Percentiles rank a stretch among this genome's conserved stretches.
These are phyloP conservation scores for Eucalyptus fibrosa DNA, from an alignment of 345 rosid genomes.

Conservation along the genomic window DNA sequence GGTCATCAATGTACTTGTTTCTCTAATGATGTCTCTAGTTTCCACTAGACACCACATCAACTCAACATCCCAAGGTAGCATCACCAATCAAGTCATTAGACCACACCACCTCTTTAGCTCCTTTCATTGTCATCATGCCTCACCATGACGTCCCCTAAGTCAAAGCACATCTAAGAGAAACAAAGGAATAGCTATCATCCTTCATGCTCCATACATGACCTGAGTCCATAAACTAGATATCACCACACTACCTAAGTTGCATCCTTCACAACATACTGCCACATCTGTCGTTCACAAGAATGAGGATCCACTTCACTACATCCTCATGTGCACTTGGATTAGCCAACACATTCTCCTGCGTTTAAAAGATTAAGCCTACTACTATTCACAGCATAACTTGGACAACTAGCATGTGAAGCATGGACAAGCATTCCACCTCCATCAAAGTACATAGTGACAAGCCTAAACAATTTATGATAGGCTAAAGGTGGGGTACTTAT, in stretches of 20 bases:
- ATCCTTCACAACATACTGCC: accelerated
- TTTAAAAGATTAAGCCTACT: neutral
- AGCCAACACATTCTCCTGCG: neutral
- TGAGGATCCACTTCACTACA: neutral
- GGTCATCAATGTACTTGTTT: neutral
- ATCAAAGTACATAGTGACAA: neutral
- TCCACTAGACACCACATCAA: neutral
- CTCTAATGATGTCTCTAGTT: neutral
- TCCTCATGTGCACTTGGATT: neutral
- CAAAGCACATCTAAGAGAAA: neutral
- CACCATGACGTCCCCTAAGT: neutral
- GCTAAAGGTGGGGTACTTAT: neutral
- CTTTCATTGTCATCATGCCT: neutral
- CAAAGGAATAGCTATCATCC: neutral
- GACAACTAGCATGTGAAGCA: neutral
- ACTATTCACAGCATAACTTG: neutral
- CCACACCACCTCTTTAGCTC: neutral
- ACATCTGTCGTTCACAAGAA: neutral
- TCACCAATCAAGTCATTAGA: neutral
- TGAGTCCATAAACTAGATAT: neutral
- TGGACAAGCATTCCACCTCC: neutral
- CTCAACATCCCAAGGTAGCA: neutral
- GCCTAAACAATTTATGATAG: neutral
- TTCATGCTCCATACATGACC: neutral
- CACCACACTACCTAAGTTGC: neutral